A percentile compares a stretch with the other conserved stretches of the same genome.
These are phyloP conservation scores for Diaporthe sp. DNA, from an alignment of 2,329 filamentous ascomycete genomes.

Conservation along the genomic window DNA sequence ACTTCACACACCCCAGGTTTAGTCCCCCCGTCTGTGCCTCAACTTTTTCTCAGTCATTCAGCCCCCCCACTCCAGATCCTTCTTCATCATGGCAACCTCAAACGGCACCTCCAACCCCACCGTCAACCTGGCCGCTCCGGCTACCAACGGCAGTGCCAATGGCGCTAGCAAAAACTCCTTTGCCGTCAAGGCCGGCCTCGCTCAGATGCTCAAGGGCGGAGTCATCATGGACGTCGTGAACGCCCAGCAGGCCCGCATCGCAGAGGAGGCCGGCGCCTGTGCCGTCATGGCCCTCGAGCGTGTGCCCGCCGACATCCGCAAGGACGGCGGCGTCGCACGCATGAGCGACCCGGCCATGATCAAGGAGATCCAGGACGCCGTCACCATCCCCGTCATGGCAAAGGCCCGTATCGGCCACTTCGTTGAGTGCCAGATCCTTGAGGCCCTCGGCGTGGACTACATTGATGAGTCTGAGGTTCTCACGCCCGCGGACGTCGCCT, in stretches of 20 bases:
- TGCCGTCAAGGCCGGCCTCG: constrained; percentile 92
- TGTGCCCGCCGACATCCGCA: constrained; percentile 95
- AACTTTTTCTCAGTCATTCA: background rate
- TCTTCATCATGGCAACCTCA: constrained; percentile 41
- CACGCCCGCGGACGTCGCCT: constrained; percentile 89
- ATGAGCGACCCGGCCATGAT: constrained; percentile 98
- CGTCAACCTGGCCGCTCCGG: constrained; percentile 36
- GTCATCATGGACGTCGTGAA: constrained; percentile 99
- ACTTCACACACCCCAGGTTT: background rate
- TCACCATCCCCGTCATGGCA: constrained; percentile 99
- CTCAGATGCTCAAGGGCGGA: constrained; percentile 98
- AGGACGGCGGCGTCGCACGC: constrained; percentile 90
- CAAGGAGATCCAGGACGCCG: constrained; percentile 92
- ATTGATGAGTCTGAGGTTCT: constrained; percentile 98
- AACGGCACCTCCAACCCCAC: constrained; percentile 41
- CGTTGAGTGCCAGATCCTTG: constrained; percentile 98
- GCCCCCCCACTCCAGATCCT: background rate
- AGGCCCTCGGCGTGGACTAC: constrained; percentile 95
- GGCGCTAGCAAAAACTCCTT: constrained; percentile 69
- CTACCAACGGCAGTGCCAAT: constrained; percentile 41
- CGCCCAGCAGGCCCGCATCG: constrained; percentile 93
- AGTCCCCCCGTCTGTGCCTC: background rate
- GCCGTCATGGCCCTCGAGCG: constrained; percentile 99
- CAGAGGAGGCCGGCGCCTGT: constrained; percentile 94
- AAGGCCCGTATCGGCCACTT: constrained; percentile 98